Percentiles rank a stretch among this genome's conserved stretches.
Conservation (phyloP, 352 stramenopile genomes). For the Phytophthora syringae region DNA sequence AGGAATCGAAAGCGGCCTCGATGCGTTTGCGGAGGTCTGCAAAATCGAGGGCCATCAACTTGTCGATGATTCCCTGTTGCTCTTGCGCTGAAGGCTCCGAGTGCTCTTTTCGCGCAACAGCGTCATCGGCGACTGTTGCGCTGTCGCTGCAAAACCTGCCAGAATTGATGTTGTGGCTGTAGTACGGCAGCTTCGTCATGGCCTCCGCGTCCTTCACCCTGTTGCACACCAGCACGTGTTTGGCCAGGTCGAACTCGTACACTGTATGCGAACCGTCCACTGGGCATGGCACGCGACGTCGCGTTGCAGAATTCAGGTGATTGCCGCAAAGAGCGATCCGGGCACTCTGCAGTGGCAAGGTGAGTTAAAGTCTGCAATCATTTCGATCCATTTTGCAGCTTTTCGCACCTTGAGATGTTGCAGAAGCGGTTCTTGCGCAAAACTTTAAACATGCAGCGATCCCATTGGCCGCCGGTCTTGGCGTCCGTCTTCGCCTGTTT, state of each 20-base stretch:
- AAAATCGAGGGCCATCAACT: slow-evolving; percentile 72
- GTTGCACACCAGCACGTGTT: slow-evolving; percentile 85
- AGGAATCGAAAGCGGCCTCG: slow-evolving; percentile 51
- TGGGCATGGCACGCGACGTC: slow-evolving; percentile 75
- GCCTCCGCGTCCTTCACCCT: slow-evolving; percentile 65
- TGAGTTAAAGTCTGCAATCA: slow-evolving; percentile 33
- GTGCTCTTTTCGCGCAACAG: slow-evolving; percentile 35
- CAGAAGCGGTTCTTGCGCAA: slow-evolving; percentile 85
- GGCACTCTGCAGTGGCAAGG: slow-evolving; percentile 39
- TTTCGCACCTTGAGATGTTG: slow-evolving; percentile 71
- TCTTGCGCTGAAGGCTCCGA: slow-evolving; percentile 43
- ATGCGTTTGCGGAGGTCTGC: slow-evolving; percentile 54
- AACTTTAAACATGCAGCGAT: slow-evolving; percentile 82
- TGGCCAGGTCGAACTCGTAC: slow-evolving; percentile 80
- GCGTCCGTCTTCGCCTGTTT: slow-evolving; percentile 68
- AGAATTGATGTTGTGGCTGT: slow-evolving; percentile 83
- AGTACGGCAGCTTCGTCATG: slow-evolving; percentile 74
- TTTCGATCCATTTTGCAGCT: slow-evolving; percentile 7
- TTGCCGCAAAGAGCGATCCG: slow-evolving; percentile 78
- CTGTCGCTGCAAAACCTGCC: slow-evolving; percentile 42
- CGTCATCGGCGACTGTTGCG: background rate
- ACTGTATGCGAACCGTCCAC: slow-evolving; percentile 76
- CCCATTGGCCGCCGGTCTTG: slow-evolving; percentile 63
- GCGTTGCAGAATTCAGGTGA: slow-evolving; percentile 61
- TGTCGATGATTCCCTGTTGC: slow-evolving; percentile 76